Conservation (phyloP, 352 stramenopile genomes). For the Thalassiosira allenii region DNA sequence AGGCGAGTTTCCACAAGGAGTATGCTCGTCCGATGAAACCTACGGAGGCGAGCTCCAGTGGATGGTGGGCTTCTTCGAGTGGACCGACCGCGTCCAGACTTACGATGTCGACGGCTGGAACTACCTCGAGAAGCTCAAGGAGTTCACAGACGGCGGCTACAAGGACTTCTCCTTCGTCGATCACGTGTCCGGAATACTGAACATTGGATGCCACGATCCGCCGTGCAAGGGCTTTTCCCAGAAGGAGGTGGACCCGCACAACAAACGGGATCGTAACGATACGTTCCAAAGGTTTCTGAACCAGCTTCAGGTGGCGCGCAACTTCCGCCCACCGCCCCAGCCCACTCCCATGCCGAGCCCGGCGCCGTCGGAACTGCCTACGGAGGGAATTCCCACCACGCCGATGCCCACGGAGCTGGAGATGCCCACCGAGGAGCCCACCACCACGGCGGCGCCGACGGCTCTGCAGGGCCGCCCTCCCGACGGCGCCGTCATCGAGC, state of each 20-base stretch:
- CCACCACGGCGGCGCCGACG: conserved; percentile 34
- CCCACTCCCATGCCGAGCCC: conserved; percentile 52
- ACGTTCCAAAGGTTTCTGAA: conserved; percentile 62
- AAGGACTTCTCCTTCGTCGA: conserved; percentile 66
- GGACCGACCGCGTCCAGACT: conserved; percentile 59
- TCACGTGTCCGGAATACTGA: conserved; percentile 52
- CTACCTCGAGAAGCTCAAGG: conserved; percentile 60
- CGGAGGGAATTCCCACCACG: conserved; percentile 30
- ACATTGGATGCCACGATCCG: conserved; percentile 61
- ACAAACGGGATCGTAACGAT: conserved; percentile 58
- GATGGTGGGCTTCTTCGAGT: conserved; percentile 67
- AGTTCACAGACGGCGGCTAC: conserved; percentile 62
- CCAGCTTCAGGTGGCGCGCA: conserved; percentile 44
- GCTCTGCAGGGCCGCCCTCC: conserved; percentile 36
- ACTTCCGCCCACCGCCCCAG: conserved; percentile 38
- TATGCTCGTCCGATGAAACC: conserved; percentile 60
- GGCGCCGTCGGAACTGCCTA: conserved; percentile 26
- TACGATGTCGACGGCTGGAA: conserved; percentile 64
- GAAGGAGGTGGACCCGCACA: conserved; percentile 38
- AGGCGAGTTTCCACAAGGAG: conserved; percentile 59
- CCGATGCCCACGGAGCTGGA: conserved; percentile 20
- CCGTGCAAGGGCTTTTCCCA: conserved; percentile 44
- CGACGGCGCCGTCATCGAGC: conserved; percentile 1
- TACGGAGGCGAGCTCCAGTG: conserved; percentile 64
- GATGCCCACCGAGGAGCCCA: conserved; percentile 38